Evolutionary conservation across 495 filamentous ascomycete genomes (phyloP).

Genomic region (Penicillium robsamsonii): DNA sequence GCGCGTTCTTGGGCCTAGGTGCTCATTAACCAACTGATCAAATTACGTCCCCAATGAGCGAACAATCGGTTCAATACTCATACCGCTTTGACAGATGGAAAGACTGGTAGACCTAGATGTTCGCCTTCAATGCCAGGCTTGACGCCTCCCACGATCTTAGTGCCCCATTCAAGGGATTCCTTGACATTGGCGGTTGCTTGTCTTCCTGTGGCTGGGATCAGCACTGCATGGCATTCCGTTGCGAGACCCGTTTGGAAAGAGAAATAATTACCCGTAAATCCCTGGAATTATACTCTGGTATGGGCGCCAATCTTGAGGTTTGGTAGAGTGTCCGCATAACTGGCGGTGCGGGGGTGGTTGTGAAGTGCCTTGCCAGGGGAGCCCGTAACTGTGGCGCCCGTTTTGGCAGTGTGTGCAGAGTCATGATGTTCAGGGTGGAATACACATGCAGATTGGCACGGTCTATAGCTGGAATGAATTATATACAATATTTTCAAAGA

Average conservation of each 20-base stretch:
- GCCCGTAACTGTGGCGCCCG: conserved; percentile 14
- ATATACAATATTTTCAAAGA: not conserved
- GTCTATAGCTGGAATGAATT: not conserved
- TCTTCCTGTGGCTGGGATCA: conserved; percentile 30
- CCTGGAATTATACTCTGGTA: conserved; percentile 83
- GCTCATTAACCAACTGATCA: conserved; percentile 8
- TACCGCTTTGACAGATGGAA: conserved; percentile 68
- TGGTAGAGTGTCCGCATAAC: conserved; percentile 63
- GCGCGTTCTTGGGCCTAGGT: conserved; percentile 72
- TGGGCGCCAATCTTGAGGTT: conserved; percentile 77
- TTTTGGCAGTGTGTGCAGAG: conserved; percentile 19
- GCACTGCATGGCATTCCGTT: not conserved
- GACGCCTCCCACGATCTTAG: conserved; percentile 84
- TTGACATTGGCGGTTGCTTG: conserved; percentile 78
- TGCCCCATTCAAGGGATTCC: conserved; percentile 81
- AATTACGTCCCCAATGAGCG: not conserved
- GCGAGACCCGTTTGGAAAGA: not conserved
- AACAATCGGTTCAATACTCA: conserved; percentile 8
- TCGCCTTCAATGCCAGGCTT: conserved; percentile 73
- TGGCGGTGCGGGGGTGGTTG: conserved; percentile 30
- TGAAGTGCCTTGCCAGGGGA: conserved; percentile 34
- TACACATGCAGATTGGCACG: not conserved
- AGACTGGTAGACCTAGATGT: conserved; percentile 77
- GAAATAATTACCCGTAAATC: conserved; percentile 67
- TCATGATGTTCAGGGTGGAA: conserved; percentile 14